These are phyloP conservation scores for Thozetella sp. DNA, from an alignment of 495 filamentous ascomycete genomes.

Conservation along the genomic window DNA sequence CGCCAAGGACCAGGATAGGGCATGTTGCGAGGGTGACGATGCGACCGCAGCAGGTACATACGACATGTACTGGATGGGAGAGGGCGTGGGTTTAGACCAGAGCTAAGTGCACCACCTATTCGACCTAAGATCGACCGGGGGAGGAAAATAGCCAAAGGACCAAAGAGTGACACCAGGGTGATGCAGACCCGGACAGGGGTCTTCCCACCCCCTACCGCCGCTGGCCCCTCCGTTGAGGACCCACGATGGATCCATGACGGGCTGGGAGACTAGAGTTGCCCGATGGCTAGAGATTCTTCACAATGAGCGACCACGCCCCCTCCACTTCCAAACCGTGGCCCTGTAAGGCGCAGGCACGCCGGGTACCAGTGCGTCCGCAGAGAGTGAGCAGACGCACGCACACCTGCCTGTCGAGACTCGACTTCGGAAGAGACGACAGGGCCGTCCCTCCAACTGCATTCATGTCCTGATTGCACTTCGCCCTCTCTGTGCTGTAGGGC, in stretches of 20 bases:
- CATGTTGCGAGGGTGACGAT: not conserved
- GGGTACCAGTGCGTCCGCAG: not conserved
- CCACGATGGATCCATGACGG: constrained; percentile 23
- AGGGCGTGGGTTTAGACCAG: constrained; percentile 2
- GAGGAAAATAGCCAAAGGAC: constrained; percentile 1
- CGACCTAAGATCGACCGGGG: not conserved
- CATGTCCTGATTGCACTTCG: no score
- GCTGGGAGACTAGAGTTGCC: constrained; percentile 40
- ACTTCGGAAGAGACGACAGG: no score
- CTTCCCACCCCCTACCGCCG: no score
- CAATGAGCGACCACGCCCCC: constrained; percentile 17
- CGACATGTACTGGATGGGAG: not conserved
- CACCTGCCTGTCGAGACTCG: not conserved
- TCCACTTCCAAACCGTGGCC: no score
- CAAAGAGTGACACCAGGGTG: constrained; percentile 6
- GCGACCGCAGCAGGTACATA: not conserved
- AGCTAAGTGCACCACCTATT: no score
- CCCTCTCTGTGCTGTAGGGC: no score
- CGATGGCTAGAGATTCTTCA: constrained; percentile 32
- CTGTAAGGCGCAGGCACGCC: not conserved
- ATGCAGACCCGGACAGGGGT: constrained; percentile 14
- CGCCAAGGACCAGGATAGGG: not conserved
- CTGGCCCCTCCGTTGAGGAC: not conserved
- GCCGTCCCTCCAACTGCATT: no score
- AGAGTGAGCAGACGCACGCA: not conserved